Evolutionary conservation across 164 flowering plant genomes (phyloP).

Genomic region (Litsea cubeba): DNA sequence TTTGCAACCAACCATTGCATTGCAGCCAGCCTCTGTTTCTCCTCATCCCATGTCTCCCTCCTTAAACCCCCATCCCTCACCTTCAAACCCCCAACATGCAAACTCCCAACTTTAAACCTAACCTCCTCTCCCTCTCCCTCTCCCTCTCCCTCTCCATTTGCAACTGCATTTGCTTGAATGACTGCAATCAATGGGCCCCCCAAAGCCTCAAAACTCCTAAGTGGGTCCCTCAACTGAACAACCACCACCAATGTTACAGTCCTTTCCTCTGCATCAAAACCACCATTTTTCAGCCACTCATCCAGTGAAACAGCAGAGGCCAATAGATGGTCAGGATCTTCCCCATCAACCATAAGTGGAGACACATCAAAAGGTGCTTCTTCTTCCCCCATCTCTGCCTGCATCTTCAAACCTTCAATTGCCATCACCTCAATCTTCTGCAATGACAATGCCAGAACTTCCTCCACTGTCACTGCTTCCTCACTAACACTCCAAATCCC

Average conservation of each 20-base stretch:
- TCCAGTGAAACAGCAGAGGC: constrained; percentile 53
- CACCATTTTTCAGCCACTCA: constrained; percentile 43
- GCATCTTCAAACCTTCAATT: constrained; percentile 68
- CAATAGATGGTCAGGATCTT: constrained; percentile 30
- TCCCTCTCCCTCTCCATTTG: constrained; percentile 15
- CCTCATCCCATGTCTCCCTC: constrained; percentile 63
- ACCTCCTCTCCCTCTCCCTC: constrained; percentile 54
- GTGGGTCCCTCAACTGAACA: constrained; percentile 78
- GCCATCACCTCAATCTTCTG: constrained; percentile 80
- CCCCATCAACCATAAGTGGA: constrained; percentile 22
- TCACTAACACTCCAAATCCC: constrained; percentile 78
- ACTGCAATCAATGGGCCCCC: constrained; percentile 72
- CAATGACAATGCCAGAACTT: constrained; percentile 67
- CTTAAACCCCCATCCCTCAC: constrained; percentile 34
- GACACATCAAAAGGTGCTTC: constrained; percentile 89
- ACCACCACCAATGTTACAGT: constrained; percentile 37
- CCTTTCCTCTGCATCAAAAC: constrained; percentile 14
- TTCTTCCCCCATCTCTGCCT: constrained; percentile 79
- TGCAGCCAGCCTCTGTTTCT: constrained; percentile 79
- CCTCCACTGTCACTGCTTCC: constrained; percentile 49
- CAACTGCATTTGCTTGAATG: constrained; percentile 44
- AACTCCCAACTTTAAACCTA: constrained; percentile 57
- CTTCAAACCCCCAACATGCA: constrained; percentile 80
- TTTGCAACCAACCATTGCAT: constrained; percentile 85
- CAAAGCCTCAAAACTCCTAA: constrained; percentile 68